Evolutionary conservation across 2,329 filamentous ascomycete species (phyloP).

Genomic region (Clonostachys solani): DNA sequence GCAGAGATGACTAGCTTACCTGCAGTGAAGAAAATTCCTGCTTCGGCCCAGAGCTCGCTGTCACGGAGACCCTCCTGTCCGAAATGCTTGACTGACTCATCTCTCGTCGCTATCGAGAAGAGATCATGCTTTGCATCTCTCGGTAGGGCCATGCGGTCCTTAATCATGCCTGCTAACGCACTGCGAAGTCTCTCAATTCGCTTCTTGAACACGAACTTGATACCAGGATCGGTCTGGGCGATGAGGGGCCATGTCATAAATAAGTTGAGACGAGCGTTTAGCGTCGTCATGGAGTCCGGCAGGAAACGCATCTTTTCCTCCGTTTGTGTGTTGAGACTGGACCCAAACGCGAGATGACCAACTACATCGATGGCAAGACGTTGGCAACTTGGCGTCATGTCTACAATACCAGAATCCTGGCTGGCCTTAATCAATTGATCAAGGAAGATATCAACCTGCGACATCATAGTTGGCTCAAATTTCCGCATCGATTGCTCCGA

Average conservation of each 20-base stretch:
- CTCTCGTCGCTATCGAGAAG: neutral
- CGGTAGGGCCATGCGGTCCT: neutral
- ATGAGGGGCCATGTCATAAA: too few species aligned
- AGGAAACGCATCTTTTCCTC: too few species aligned
- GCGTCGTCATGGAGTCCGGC: too few species aligned
- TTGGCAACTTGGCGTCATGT: neutral
- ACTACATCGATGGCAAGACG: slow-evolving; percentile 1
- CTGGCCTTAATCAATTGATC: neutral
- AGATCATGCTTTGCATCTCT: neutral
- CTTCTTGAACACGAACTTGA: too few species aligned
- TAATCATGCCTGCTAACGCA: neutral
- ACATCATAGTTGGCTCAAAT: slow-evolving; percentile 4
- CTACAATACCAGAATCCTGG: neutral
- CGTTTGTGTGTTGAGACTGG: slow-evolving; percentile 1
- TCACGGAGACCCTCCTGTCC: neutral
- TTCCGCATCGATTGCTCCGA: slow-evolving; percentile 4
- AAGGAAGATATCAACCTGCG: slow-evolving; percentile 5
- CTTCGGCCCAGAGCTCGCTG: neutral
- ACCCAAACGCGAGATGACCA: slow-evolving; percentile 3
- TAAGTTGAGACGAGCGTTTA: too few species aligned
- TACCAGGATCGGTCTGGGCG: too few species aligned
- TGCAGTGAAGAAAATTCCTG: neutral
- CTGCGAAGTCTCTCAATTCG: too few species aligned
- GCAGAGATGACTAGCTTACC: too few species aligned
- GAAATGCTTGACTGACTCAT: neutral